Evolutionary conservation across 192 early-diverging fungal genomes (phyloP), one percentile per base, ranked within the genome.

Genomic region (Linnemannia hyalina): DNA sequence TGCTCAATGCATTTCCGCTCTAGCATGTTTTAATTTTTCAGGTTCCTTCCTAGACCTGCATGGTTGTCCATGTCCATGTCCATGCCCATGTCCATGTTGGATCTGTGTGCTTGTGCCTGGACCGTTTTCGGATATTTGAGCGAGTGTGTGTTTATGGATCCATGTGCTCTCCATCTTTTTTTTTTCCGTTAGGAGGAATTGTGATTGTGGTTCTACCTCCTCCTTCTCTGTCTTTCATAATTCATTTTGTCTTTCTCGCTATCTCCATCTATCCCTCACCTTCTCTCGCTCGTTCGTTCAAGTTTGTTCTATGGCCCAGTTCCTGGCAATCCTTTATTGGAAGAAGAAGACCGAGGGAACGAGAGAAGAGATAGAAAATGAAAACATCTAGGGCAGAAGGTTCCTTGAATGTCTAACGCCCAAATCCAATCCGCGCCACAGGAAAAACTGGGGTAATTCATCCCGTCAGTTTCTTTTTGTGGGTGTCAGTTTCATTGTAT

Each of bases 201-300:
- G 49, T 52, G 49, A 16, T 52, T 52, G 44, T 46, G 44, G 44
- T 46, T 46, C 44, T 15, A 40, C 26, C 52, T 75, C 20, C 32
- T 75, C 54, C 55, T 75, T 32, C 55, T 55, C 54, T 75, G 32
- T 9, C 74, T 75, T 22, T 40, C 40, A 38, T 63, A 55, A 22
- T 18, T 63, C 54, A 13, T 3, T 13, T 46, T 46, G 2, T 76
- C 10, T 20, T 29, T 55, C 13, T n/a, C 52, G 23, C 11, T 26
- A 41, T 73, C 26, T 54, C 42, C 18, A 6, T 49, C 22, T 23
- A 3, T 46, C 26, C 20, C 32, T 10, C 54, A 4, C 20, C 0
- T 4, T 18, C 54, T 1, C 29, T 65, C 23, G 29, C 29, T 57
- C n/a, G 22, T 9, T 52, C 49, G 49, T 52, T 52, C 20, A 52